Conservation (phyloP, 176 grass and related monocot species). For the Phyllostachys edulis region DNA sequence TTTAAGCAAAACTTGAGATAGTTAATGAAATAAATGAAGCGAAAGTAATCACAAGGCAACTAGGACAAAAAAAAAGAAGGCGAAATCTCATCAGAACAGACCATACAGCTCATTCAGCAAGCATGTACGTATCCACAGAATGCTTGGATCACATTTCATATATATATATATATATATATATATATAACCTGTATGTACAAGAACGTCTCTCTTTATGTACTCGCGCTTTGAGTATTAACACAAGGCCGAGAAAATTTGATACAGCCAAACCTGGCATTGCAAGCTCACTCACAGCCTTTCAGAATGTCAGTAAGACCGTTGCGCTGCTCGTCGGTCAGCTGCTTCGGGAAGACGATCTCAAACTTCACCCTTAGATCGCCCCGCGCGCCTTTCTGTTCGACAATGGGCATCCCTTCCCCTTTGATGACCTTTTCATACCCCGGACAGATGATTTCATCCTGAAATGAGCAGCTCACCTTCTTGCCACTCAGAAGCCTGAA, state of each 20-base stretch:
- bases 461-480: conserved; percentile 75
- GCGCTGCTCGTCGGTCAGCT: conserved; percentile 59
- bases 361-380: conserved; percentile 78
- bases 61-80: conserved; percentile 10
- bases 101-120: conserved; percentile 43
- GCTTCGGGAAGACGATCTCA: conserved; percentile 66
- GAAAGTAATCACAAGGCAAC: conserved; percentile 15
- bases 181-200: conserved; percentile 62
- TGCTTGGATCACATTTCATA: conserved; percentile 41
- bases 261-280: conserved; percentile 17
- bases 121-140: conserved; percentile 31
- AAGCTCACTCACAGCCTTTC: conserved; percentile 47
- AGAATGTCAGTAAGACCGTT: conserved; percentile 56
- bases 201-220: conserved; percentile 49
- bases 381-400: conserved; percentile 44
- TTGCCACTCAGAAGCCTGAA: conserved; percentile 65
- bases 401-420: conserved; percentile 81
- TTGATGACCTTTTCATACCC: conserved; percentile 70
- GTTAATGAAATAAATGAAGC: conserved; percentile 37
- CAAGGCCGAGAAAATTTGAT: conserved; percentile 48
- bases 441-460: conserved; percentile 70
- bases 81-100: conserved; percentile 29
- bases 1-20: not conserved
- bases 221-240: conserved; percentile 49
- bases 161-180: conserved; percentile 23